phyloP scores from a whole-genome alignment of 2,329 filamentous ascomycete species.

The Biscogniauxia mediterranea region DNA sequence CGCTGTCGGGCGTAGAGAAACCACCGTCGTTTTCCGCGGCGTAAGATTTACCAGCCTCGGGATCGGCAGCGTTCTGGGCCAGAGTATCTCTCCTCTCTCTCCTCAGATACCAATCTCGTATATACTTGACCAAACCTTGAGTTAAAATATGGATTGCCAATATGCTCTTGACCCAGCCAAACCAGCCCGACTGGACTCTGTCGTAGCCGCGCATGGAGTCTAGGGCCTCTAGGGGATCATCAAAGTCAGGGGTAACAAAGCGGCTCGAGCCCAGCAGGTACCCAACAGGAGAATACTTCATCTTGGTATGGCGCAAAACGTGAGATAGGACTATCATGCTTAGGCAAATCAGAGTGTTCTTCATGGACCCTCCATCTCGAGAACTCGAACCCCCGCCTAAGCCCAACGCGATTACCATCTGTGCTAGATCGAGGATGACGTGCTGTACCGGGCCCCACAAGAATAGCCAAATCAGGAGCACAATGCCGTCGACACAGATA shows the following conservation, averaged over 20 bases:
- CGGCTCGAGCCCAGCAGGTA: slow-evolving; percentile 48
- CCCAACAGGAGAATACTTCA: slow-evolving; percentile 46
- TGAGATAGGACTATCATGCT: slow-evolving; percentile 62
- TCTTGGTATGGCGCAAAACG: slow-evolving; percentile 47
- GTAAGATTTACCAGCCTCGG: slow-evolving; percentile 58
- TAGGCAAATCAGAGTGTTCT: slow-evolving; percentile 70
- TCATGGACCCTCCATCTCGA: slow-evolving; percentile 61
- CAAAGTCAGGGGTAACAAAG: slow-evolving; percentile 43
- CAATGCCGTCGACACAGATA: slow-evolving; percentile 77
- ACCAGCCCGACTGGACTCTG: slow-evolving; percentile 51
- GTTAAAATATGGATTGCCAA: slow-evolving; percentile 74
- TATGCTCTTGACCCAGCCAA: slow-evolving; percentile 66
- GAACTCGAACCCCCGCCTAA: slow-evolving; percentile 77
- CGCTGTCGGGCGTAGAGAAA: slow-evolving; percentile 53
- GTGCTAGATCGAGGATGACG: slow-evolving; percentile 83
- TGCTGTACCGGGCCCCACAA: slow-evolving; percentile 85
- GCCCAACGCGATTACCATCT: slow-evolving; percentile 89
- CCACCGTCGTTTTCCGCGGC: slow-evolving; percentile 43
- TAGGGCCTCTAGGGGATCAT: slow-evolving; percentile 47
- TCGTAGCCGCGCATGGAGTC: slow-evolving; percentile 46
- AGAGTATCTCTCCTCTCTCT: slow-evolving; percentile 55
- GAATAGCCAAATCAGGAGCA: slow-evolving; percentile 82
- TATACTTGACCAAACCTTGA: slow-evolving; percentile 68
- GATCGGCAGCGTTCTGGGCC: slow-evolving; percentile 52
- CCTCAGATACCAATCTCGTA: slow-evolving; percentile 66